A percentile compares a stretch with the other conserved stretches of the same genome.
phyloP scores from a whole-genome alignment of 495 filamentous ascomycete genomes.

The Pyrenula aspistea region DNA sequence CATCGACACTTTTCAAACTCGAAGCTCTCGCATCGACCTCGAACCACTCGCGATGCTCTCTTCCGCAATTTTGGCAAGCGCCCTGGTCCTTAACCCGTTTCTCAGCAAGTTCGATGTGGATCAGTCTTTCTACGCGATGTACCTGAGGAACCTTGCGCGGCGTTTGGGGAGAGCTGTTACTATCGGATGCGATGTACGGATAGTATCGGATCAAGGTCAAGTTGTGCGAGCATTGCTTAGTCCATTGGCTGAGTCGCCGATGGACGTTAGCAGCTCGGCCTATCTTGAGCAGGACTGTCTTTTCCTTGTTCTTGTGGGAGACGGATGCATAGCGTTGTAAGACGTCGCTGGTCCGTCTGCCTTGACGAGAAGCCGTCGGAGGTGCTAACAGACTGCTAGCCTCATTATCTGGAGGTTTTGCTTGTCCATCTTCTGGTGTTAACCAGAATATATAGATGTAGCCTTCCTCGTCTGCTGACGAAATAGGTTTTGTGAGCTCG shows the following conservation, averaged over 20 bases:
- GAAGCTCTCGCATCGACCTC: slow-evolving; percentile 67
- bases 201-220: slow-evolving; percentile 83
- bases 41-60: slow-evolving; percentile 92
- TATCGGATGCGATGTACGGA: slow-evolving; percentile 55
- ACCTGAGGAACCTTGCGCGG: slow-evolving; percentile 72
- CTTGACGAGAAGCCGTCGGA: slow-evolving; percentile 23
- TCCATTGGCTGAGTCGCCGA: slow-evolving; percentile 83
- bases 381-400: slow-evolving; percentile 46
- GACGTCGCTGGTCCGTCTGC: slow-evolving; percentile 53
- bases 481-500: slow-evolving; percentile 77
- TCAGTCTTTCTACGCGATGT: slow-evolving; percentile 79
- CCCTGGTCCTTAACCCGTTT: slow-evolving; percentile 55
- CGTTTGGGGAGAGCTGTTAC: slow-evolving; percentile 4
- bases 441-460: slow-evolving; percentile 99
- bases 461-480: slow-evolving; percentile 65
- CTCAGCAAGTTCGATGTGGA: slow-evolving; percentile 77
- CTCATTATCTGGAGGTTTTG: slow-evolving; percentile 40
- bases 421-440: slow-evolving; percentile 34
- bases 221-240: slow-evolving; percentile 79
- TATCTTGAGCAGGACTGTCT: slow-evolving; percentile 77
- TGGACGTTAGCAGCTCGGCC: slow-evolving; percentile 86
- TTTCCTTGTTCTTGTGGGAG: slow-evolving; percentile 20
- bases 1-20: slow-evolving; percentile 66
- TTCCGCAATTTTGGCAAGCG: slow-evolving; percentile 68
- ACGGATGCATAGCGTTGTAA: slow-evolving; percentile 42